Evolutionary conservation across 2,329 filamentous ascomycete species (phyloP), one percentile per base, ranked within the genome.

Genomic region (Paracorniculantispora psalliotae): DNA sequence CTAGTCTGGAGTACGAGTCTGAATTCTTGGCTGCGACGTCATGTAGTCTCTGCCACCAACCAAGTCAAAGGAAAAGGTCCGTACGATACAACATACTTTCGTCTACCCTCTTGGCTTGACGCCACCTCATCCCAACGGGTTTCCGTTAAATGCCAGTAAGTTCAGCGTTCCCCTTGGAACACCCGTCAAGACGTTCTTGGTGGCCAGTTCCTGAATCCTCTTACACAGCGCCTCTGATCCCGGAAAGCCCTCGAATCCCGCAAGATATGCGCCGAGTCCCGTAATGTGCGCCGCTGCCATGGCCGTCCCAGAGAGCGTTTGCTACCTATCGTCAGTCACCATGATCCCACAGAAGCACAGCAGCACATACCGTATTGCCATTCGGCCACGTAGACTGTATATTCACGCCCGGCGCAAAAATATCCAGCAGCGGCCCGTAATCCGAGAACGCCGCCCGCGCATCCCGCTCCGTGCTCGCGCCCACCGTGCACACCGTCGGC

Each of bases 121-220:
- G 33, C 17, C 17, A 5, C 21, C 4, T 58, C 37, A 58, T 3
- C 56, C 56, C 15, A 19, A 15, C 12, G 56, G 56, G 19, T 58
- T 58, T 6, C 79, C 79, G 71, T 84, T 84, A 71, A 80, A 83
- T 48, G 77, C 80, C 53, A 85, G 72, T 61, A 74, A 67, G 74
- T 84, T 83, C 65, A 69, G 66, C 54, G 78, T 80, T 61, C 75
- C 71, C 58, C 65, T 68, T 48, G 71, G 73, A 3, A 78, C 59
- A 60, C 68, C 67, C 28, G 69, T 70, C 50, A 79, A 70, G 61
- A 74, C 72, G 56, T 72, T 71, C 61, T 69, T 72, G 53, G 71
- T 73, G 41, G 73, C 71, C 37, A 79, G 72, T 54, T 69, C 68
- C 64, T 72, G 67, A 63, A 84, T 77, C 63, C 78, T 75, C 52